Evolutionary conservation across 2,329 filamentous ascomycete genomes (phyloP), one percentile per base, ranked within the genome.

Genomic region (Penicillium frequentans): DNA sequence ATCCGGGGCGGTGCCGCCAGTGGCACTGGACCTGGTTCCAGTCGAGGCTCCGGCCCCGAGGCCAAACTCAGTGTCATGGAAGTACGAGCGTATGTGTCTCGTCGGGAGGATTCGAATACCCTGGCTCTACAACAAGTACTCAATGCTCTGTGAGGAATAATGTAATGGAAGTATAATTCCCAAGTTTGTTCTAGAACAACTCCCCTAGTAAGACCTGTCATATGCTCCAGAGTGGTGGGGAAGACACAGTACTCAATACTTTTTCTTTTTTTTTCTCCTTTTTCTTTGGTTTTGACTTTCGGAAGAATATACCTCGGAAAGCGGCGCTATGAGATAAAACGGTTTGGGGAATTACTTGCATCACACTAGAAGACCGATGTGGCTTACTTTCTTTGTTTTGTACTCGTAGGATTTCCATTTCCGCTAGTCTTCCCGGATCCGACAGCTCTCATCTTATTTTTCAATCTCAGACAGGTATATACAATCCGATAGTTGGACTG

Each of bases 51-150:
- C 10, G 56, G 53, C 29, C 61, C 60, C 87, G 79, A 84, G 24
- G 88, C 90, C 70, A 70, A 70, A 23, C 65, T 77, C 19, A 72
- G 70, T 50, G 69, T 73, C 51, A 72, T 75, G 51, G 75, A 77
- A 57, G 87, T 97, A 72, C 88, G 90, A 77, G 87, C 88, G 1
- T 97, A 93, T 82, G 87, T 98, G 58, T 82, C 90, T 72, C 88
- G 86, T 75, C 83, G 93, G 59, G 93, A 97, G 71, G 93, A 98
- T 76, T 89, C 87, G 27, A 85, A 86, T 59, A 92, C 85, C 62
- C 84, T 88, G 23, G 92, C 90, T 0, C 90, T 97, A 66, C 92
- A 96, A 78, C 86, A 88, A 70, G 90, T 95, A 50, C 78, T 97
- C 69, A 87, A 86, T 65, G 82, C 84, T 50, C 72, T 93, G 62